Base-by-base conservation (phyloP, 306 rosid genomes). In the Acacia confusa region DNA sequence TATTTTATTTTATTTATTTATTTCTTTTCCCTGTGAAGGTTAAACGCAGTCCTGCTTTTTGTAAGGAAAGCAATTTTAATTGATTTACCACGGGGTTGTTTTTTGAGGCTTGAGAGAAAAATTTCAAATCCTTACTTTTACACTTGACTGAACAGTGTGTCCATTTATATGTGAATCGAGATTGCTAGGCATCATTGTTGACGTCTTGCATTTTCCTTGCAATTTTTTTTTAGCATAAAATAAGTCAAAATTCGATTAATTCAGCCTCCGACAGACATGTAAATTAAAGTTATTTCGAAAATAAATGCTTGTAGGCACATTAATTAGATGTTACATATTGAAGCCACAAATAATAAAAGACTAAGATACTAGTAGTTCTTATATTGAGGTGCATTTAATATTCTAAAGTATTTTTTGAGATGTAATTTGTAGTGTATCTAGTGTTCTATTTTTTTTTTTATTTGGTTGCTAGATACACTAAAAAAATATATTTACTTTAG, bases 1-100 rank as follows among this genome's bases (percentile, higher is more conserved):
- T 27, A n/a, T 60, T 27, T 44, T 72, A 16, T 41, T 57, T 16
- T 36, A 77, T 14, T 43, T 55, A 38, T 55, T 70, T 11, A 17
- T 82, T 76, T 82, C 7, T 28, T 82, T 17, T 30, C 1, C n/a
- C 36, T 61, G 67, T 34, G n/a, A 30, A 16, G 64, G 45, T 50
- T 22, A 57, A 70, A 5, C 52, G 78, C 50, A 41, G 74, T 76
- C 77, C 57, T 70, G 52, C 36, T 74, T 69, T 82, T 67, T 20
- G 45, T 22, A 74, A 80, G 85, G 82, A 72, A 76, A 78, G 70
- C 69, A 68, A 55, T 64, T 85, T 78, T 80, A 71, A 66, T 86
- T 73, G 61, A 76, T 82, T 79, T 69, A 64, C 81, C 73, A 61
- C 48, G 60, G 66, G 77, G 79, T 72, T 81, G 30, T 58, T 75